A percentile compares a stretch with the other conserved stretches of the same genome.
phyloP scores from a whole-genome alignment of 371 early-diverging fungal species.

The Mucor racemosus region DNA sequence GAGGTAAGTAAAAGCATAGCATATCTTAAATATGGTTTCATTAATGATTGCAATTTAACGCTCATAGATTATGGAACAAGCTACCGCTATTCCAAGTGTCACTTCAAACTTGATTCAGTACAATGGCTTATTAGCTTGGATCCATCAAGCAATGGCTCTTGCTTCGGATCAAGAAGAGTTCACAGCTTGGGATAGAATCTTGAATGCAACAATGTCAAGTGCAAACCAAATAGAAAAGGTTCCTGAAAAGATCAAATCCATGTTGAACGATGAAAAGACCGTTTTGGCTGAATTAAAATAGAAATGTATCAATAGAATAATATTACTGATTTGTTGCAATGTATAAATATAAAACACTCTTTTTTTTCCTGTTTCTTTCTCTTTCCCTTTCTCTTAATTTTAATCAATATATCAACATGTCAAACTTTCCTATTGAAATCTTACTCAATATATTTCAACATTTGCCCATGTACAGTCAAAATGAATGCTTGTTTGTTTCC shows the following conservation, averaged over 20 bases:
- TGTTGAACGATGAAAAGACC: conserved; percentile 19
- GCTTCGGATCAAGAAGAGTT: conserved; percentile 32
- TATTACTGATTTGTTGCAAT: background rate
- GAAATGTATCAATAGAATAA: too few relatives aligned
- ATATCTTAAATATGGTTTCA: background rate
- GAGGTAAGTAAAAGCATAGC: conserved; percentile 27
- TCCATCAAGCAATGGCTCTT: conserved; percentile 51
- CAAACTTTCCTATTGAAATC: background rate
- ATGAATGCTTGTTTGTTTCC: background rate
- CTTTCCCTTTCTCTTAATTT: background rate
- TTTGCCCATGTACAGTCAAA: background rate
- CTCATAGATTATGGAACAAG: conserved; percentile 59
- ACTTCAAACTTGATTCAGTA: conserved; percentile 59
- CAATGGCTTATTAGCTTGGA: conserved; percentile 65
- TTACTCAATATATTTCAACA: background rate
- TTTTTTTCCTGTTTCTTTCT: background rate
- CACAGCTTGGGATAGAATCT: conserved; percentile 27
- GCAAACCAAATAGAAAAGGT: conserved; percentile 14
- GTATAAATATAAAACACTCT: background rate
- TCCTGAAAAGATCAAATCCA: conserved; percentile 25
- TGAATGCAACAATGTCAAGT: conserved; percentile 15
- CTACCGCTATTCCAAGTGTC: conserved; percentile 54
- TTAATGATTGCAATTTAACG: background rate
- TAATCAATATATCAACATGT: too few relatives aligned
- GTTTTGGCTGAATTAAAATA: conserved; percentile 19